A percentile compares a stretch with the other conserved stretches of the same genome.
phyloP scores from a whole-genome alignment of 306 rosid genomes.

The Dalbergia cochinchinensis region DNA sequence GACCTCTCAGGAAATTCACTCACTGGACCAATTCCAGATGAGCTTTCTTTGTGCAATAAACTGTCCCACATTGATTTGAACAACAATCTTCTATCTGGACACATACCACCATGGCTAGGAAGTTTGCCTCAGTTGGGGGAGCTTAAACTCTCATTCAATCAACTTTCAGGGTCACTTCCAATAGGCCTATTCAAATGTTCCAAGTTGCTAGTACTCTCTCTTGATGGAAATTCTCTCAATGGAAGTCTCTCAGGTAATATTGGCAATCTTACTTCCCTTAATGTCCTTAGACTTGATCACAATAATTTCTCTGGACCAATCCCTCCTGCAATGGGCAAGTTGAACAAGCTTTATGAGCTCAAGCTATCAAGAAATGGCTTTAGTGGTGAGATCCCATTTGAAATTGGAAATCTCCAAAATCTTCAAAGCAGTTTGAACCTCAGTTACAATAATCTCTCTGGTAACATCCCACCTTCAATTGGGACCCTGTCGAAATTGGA shows the following conservation, averaged over 20 bases:
- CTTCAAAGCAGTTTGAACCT: constrained; percentile 80
- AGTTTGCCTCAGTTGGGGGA: constrained; percentile 69
- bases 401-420: constrained; percentile 79
- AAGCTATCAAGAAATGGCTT: constrained; percentile 65
- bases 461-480: constrained; percentile 68
- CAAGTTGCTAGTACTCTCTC: constrained; percentile 69
- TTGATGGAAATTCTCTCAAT: constrained; percentile 65
- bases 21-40: constrained; percentile 70
- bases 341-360: constrained; percentile 69
- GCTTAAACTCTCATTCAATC: constrained; percentile 74
- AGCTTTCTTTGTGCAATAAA: constrained; percentile 78
- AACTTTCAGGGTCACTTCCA: constrained; percentile 71
- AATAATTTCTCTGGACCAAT: constrained; percentile 76
- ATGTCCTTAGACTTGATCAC: constrained; percentile 64
- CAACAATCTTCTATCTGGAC: constrained; percentile 70
- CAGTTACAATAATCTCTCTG: constrained; percentile 80
- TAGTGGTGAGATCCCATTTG: constrained; percentile 75
- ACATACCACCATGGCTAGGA: constrained; percentile 82
- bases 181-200: constrained; percentile 65
- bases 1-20: constrained; percentile 82
- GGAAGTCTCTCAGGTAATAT: constrained; percentile 75
- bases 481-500: constrained; percentile 69
- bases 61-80: constrained; percentile 67
- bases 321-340: constrained; percentile 63
- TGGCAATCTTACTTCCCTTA: constrained; percentile 68